Evolutionary conservation across 805 yeast genomes (phyloP).

Genomic region (Myxozyma lipomycoides): DNA sequence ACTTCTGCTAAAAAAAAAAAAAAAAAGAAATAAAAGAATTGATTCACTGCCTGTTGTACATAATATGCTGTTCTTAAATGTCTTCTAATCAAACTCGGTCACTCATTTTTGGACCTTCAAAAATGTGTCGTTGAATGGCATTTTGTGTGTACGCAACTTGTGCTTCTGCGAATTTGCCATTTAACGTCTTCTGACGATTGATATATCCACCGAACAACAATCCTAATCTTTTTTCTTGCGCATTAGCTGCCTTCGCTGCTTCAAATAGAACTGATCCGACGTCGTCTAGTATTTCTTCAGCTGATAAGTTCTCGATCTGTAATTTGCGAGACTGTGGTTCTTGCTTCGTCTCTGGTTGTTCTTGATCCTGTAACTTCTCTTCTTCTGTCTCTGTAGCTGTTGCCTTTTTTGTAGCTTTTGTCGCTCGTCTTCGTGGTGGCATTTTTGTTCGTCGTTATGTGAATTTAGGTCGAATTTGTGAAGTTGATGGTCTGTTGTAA

Average conservation of each 20-base stretch:
- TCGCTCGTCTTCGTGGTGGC: neutral
- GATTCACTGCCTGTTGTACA: no score
- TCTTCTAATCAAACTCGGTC: neutral
- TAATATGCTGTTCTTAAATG: no score
- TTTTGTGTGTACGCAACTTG: slow-evolving; percentile 18
- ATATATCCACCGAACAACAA: slow-evolving; percentile 38
- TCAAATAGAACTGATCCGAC: slow-evolving; percentile 20
- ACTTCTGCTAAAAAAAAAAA: no score
- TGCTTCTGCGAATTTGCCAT: slow-evolving; percentile 25
- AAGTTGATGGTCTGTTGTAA: no score
- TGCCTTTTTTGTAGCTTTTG: neutral
- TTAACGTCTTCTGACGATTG: slow-evolving; percentile 33
- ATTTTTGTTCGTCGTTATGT: no score
- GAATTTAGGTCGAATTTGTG: no score
- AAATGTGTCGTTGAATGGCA: slow-evolving; percentile 12
- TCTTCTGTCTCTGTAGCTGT: neutral
- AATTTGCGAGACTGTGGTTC: neutral
- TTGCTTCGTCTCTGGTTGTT: neutral
- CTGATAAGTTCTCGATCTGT: neutral
- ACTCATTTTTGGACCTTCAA: slow-evolving; percentile 5
- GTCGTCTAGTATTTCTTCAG: slow-evolving; percentile 22
- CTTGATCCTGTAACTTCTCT: neutral
- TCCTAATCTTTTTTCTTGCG: slow-evolving; percentile 36
- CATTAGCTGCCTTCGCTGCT: slow-evolving; percentile 32
- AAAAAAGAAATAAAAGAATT: neutral